Evolutionary conservation across 2,329 filamentous ascomycete species (phyloP).

Genomic region (Calonectria pauciramosa): DNA sequence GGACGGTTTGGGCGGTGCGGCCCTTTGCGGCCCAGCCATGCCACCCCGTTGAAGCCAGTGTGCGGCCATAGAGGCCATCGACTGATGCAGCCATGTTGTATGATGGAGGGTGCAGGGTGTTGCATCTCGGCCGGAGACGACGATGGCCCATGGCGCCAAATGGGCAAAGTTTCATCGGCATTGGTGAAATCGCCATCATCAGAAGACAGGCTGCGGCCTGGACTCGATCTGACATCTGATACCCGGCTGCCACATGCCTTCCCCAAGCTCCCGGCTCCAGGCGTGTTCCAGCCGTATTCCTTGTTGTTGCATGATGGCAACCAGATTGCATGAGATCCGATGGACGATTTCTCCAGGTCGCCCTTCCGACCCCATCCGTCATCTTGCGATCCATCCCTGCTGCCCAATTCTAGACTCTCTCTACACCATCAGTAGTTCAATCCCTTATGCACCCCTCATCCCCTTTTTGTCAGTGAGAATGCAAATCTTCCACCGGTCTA

Average conservation of each 20-base stretch:
- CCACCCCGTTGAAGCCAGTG: not conserved
- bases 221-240: slow-evolving; percentile 24
- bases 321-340: slow-evolving; percentile 29
- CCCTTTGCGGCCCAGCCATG: slow-evolving; percentile 2
- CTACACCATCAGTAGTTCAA: not conserved
- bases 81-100: slow-evolving; percentile 27
- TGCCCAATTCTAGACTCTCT: not conserved
- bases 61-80: slow-evolving; percentile 34
- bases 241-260: not conserved
- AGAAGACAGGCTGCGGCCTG: slow-evolving; percentile 27
- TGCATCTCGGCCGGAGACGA: slow-evolving; percentile 28
- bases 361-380: not conserved
- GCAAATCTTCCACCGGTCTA: not conserved
- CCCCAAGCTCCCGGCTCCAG: slow-evolving; percentile 16
- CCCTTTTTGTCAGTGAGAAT: not conserved
- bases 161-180: slow-evolving; percentile 24
- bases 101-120: slow-evolving; percentile 18
- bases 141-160: slow-evolving; percentile 24
- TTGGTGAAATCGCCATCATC: slow-evolving; percentile 33
- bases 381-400: not conserved
- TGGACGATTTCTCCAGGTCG: slow-evolving; percentile 8
- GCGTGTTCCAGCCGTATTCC: slow-evolving; percentile 11
- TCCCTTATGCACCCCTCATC: not conserved
- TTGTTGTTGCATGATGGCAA: slow-evolving; percentile 21
- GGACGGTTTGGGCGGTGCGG: not conserved